Evolutionary conservation across 176 grass and related monocot genomes (phyloP), one percentile per base, ranked within the genome.

Genomic region (Oryza glaberrima): DNA sequence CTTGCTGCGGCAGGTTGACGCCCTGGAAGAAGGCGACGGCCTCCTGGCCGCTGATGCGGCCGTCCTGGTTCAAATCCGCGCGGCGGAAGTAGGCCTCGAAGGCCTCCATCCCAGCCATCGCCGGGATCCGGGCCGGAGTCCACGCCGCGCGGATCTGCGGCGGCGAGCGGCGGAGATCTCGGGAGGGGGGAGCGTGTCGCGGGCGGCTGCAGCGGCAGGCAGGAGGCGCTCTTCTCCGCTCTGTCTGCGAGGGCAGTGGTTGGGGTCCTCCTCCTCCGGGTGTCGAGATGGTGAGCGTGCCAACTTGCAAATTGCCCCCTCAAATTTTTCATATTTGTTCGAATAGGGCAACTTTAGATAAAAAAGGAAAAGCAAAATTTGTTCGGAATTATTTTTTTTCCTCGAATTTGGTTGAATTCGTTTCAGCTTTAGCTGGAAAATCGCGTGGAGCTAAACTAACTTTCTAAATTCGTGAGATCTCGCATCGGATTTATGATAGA

Each of bases 51-150:
- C 96, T 99, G 77, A 99, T 96, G 83, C 85, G 94, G 66, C 96
- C 96, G 82, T 99, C 96, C 84, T 95, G 96, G 88, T 99, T 85
- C 90, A 90, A 87, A 89, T 99, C 96, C 30, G 96, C 96, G 75
- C 76, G 85, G 86, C 83, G 92, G 94, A 96, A 99, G 91, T 94
- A 99, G 64, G 80, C 94, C 28, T 99, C 93, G 75, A 99, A 99
- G 61, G 86, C 86, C 66, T 96, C 96, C 96, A 73, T 84, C 81
- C 80, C 86, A 81, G 87, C 85, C 87, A 82, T 94, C 40, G 28
- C 85, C 51, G 75, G 87, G 69, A 82, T 80, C 70, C 32, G 25
- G 73, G 46, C 15, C 13, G 72, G 43, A 70, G 64, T 65, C 76
- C 67, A 26, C 81, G 84, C 40, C 34, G 70, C 14, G 17, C 44